Evolutionary conservation across 306 rosid genomes (phyloP), one percentile per base, ranked within the genome.

Genomic region (Casuarina cunninghamiana): DNA sequence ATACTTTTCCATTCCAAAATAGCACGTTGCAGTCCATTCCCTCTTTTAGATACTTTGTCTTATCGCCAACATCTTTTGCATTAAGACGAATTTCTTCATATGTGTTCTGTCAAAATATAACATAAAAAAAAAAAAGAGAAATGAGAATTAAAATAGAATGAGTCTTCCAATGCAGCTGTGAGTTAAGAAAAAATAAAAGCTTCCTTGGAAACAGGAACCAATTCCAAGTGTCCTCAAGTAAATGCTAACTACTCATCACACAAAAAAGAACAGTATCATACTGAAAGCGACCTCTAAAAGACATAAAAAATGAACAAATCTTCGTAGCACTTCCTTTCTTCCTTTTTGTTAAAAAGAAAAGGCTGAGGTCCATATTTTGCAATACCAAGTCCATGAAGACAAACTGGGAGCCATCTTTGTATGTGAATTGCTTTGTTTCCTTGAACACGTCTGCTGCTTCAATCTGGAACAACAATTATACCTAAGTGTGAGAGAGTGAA

Each of bases 331-430:
- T 62, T 62, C 37, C 19, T 62, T 62, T 62, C 49, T 45, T 76
- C 2, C 39, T 69, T n/a, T 45, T 0, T 45, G 6, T 48, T 48
- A 53, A 48, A 72, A 78, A 60, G 62, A 71, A 39, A 49, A 32
- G 7, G 41, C 42, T 80, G 53, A 83, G 75, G 46, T 79, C 61
- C 72, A 61, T 78, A 80, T 58, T 53, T 76, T 77, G 80, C 79
- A 71, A 80, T 95, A 95, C 99, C 97, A 91, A 84, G 88, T 95
- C 99, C 99, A 95, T 95, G 86, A 95, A 95, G 85, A 92, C 96
- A 81, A 77, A 95, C 80, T 95, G 99, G 60, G 86, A 50, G 71
- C 97, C 99, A 43, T 95, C 99, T 87, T 93, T 95, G 82, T 95
- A 93, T 35, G 97, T 91, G 85, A 92, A 93, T 78, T 95, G 97